Evolutionary conservation across 345 rosid species (phyloP), one percentile per base, ranked within the genome.

Genomic region (Mallotus nudiflorus): DNA sequence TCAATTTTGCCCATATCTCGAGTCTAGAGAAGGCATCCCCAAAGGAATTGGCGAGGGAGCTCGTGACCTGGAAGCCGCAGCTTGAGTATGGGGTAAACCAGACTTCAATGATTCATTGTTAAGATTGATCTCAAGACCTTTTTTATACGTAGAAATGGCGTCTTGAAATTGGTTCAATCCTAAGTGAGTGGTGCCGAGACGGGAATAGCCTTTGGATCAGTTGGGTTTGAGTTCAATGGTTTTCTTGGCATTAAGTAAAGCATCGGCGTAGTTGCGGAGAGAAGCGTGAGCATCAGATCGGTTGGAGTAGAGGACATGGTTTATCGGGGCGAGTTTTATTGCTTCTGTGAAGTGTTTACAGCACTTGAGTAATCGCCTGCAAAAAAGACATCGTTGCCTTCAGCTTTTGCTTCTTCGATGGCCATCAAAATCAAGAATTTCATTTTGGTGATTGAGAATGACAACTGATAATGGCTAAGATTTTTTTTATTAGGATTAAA

Each of bases 261-360:
- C 99, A 3, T 85, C 91, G 18, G 85, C 65, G 81, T 83, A 96
- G 54, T 80, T 73, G 35, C 81, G 68, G 40, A 92, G 90, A 39
- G 99, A 96, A 5, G 99, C 97, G 75, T 87, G 71, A 53, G 98
- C 89, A 14, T 98, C 99, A 53, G 97, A 92, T 77, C 99, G 87
- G 78, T 96, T 96, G n/a, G 99, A 96, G 80, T 80, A 96, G 75
- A 96, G 94, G 16, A 92, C 99, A 80, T 96, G 98, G 74, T 92
- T 96, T 64, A 86, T 60, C 1, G 98, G 89, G 19, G 94, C 42
- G 19, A 96, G 79, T 31, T 84, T 73, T 77, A 96, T 92, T 11
- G 99, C 99, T 0, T 89, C 91, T 9, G 91, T 78, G 87, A 96
- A 96, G 86, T 92, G 96, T 58, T 74, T 40, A 87, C 72, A 73